Evolutionary conservation across 1,284 basidiomycete genomes (phyloP).

Genomic region (Pascua sp.): DNA sequence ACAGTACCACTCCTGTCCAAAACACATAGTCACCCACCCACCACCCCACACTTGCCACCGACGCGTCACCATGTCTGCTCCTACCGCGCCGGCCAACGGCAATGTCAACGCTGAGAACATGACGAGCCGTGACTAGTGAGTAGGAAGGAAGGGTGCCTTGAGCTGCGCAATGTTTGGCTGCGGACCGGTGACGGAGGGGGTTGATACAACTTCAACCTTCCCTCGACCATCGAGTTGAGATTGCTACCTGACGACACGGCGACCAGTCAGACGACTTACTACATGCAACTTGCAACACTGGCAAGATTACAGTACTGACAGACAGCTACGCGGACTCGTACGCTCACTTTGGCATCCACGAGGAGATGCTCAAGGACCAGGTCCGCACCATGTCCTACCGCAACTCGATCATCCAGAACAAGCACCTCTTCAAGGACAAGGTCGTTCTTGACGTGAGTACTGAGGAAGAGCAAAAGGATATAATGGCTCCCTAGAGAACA

Average conservation of each 20-base stretch:
- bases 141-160: background rate
- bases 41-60: background rate
- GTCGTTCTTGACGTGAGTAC: slow-evolving; percentile 77
- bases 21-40: background rate
- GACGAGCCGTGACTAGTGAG: slow-evolving; percentile 48
- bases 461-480: background rate
- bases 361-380: slow-evolving; percentile 98
- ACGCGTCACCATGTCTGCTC: slow-evolving; percentile 15
- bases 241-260: too few relatives aligned
- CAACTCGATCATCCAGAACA: slow-evolving; percentile 89
- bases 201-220: too few relatives aligned
- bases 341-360: slow-evolving; percentile 71
- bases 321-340: slow-evolving; percentile 92
- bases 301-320: background rate
- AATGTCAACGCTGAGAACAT: slow-evolving; percentile 43
- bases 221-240: too few relatives aligned
- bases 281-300: background rate
- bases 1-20: background rate
- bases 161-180: too few relatives aligned
- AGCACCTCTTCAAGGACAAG: slow-evolving; percentile 93
- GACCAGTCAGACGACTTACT: background rate
- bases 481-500: background rate
- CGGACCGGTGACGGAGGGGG: too few relatives aligned
- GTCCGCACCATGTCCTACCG: slow-evolving; percentile 96
- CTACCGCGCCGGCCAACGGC: slow-evolving; percentile 19